Base-by-base conservation (phyloP, 2,329 filamentous ascomycete genomes). In the Allantophomopsis lycopodina region DNA sequence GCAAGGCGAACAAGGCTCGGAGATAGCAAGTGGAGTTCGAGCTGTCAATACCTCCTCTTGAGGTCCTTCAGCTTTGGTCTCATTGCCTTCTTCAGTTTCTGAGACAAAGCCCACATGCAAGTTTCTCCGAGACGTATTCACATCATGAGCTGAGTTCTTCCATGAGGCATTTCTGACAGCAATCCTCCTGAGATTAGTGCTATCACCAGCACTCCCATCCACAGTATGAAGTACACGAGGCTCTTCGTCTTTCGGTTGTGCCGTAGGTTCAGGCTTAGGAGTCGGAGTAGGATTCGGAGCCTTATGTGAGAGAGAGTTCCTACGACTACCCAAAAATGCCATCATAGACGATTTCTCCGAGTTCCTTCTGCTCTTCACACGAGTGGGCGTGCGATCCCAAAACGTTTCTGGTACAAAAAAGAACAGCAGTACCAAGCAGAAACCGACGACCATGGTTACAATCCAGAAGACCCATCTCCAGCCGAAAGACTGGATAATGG, bases 401-500 rank as follows among this genome's bases (percentile, higher is more conserved):
- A 94, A 95, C 0, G 87, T 94, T 61, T 96, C 89, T 0, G 89
- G 89, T 0, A 94, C 84, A 50, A 94, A 94, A 43, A 95, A 68
- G 56, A 94, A 94, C 1, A 96, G 67, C 2, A 94, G 62, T 15
- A 74, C 56, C 31, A 78, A 70, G 43, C 77, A 79, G 36, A 84
- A 72, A 0, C 68, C 84, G 28, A 87, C 82, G 8, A 94, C 64
- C 3, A 94, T 83, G 1, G 87, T 76, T 35, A 94, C 77, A 40
- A 94, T 78, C 81, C 82, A 93, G 50, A 94, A 94, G 0, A 85
- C 83, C 87, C 86, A 94, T 57, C 86, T 77, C 89, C 89, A 96
- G 5, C 74, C 73, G 31, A 87, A 60, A 2, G 69, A 65, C 45
- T 87, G 66, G 33, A 95, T 93, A 43, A 96, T 77, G 16, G 69